Base-by-base conservation (phyloP, 1,284 basidiomycete species). In the Spongiforma sp. region DNA sequence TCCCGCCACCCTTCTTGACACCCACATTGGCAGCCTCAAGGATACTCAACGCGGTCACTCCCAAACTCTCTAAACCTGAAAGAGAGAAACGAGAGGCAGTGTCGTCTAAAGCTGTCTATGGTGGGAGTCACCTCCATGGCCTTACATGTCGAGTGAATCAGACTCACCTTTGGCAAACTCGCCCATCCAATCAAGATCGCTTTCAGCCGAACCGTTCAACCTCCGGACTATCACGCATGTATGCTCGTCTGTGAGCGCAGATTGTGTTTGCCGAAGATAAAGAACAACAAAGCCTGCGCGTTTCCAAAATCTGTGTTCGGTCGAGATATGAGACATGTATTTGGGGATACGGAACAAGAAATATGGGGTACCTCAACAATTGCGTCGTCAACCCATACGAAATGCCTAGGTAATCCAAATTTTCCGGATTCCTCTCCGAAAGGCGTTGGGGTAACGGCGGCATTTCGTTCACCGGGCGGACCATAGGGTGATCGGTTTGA, bases 11-110 rank as follows among this genome's bases (percentile, higher is more conserved):
- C 60, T 81, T 80, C 69, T 85, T 90, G n/a, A 89, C 80, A 0
- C 89, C 92, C 0, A 81, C 78, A 59, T 91, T 93, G 2, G 88
- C 88, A 6, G 94, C 94, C 74, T 98, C 96, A 30, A 99, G 85
- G 21, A 99, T 86, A 70, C 92, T 97, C 61, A 99, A 80, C 2
- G 94, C 92, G 15, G 90, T 93, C 55, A 95, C 94, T 90, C 15
- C 92, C 89, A 72, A 99, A 97, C 73, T 97, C 95, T 64, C 95
- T 87, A 82, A 99, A 99, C 72, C 93, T 95, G 84, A 91, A 99
- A 2, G 95, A 96, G 9, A 99, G 84, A 36, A 99, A 80, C 8
- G 90, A 87, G 57, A 98, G 81, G 85, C 99, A 99, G 11, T 98
- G 89, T 73, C 90, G 86, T 61, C 96, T 84, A 84, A 99, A 99